Conservation (phyloP, 2,329 filamentous ascomycete genomes). For the Phaeophleospora eucalypticola region DNA sequence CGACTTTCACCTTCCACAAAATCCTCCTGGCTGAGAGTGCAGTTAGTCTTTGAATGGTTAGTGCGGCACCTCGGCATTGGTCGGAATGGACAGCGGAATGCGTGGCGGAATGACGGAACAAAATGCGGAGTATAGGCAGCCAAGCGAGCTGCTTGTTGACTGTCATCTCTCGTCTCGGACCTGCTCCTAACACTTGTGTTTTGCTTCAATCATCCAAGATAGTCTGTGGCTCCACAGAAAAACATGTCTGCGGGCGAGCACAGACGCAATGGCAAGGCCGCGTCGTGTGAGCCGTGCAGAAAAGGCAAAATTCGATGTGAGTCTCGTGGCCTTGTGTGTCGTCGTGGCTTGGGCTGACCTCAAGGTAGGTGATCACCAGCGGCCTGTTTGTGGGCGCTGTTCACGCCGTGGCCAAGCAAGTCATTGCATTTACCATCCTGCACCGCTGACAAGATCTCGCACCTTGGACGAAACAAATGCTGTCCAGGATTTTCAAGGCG, state of each 20-base stretch:
- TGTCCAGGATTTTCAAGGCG: background rate
- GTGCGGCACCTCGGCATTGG: background rate
- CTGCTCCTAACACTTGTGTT: background rate
- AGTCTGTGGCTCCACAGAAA: background rate
- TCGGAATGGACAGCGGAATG: background rate
- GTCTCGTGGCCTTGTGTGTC: background rate
- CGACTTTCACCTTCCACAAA: too few species aligned
- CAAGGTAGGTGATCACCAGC: slow-evolving; percentile 7
- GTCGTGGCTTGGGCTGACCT: background rate
- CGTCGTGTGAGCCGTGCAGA: slow-evolving; percentile 21
- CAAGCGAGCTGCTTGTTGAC: background rate
- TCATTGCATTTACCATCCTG: slow-evolving; percentile 19
- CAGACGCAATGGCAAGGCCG: slow-evolving; percentile 18
- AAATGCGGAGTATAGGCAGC: background rate
- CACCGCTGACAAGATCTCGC: slow-evolving; percentile 14
- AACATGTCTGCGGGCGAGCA: slow-evolving; percentile 7
- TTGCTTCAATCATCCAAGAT: background rate
- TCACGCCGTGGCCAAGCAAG: slow-evolving; percentile 6
- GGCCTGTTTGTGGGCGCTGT: slow-evolving; percentile 17
- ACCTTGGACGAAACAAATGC: background rate
- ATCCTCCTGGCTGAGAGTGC: too few species aligned
- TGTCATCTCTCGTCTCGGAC: background rate
- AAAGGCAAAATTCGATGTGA: slow-evolving; percentile 18
- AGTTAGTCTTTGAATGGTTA: too few species aligned
- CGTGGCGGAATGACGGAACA: background rate